Percentiles rank a stretch among this genome's conserved stretches.
phyloP scores from a whole-genome alignment of 306 rosid genomes.

The Gastrolobium villosum region DNA sequence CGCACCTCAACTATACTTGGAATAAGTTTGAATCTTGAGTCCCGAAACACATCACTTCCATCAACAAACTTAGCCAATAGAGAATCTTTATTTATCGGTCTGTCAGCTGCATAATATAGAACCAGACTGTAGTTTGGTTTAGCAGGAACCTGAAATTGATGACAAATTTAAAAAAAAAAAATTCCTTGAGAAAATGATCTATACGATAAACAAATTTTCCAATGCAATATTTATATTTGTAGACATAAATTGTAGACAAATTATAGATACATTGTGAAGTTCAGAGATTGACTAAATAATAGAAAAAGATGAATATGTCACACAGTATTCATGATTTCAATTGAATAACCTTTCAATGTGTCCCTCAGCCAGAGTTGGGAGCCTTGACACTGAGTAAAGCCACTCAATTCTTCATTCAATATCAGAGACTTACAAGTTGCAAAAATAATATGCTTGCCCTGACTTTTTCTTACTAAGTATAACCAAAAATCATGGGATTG shows the following conservation, averaged over 20 bases:
- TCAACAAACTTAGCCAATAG: constrained; percentile 83
- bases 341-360: not conserved
- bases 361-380: constrained; percentile 4
- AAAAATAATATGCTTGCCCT: not conserved
- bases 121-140: constrained; percentile 96
- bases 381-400: constrained; percentile 1
- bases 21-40: constrained; percentile 93
- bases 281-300: constrained; percentile 17
- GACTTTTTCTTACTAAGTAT: constrained; percentile 11
- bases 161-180: not conserved
- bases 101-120: constrained; percentile 85
- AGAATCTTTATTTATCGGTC: constrained; percentile 78
- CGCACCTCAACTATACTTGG: constrained; percentile 94
- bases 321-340: not conserved
- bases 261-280: not conserved
- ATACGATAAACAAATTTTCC: constrained; percentile 2
- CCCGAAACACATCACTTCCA: constrained; percentile 82
- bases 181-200: constrained; percentile 36
- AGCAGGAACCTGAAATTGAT: constrained; percentile 83
- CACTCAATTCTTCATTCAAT: constrained; percentile 22
- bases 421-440: not conserved
- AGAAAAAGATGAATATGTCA: not conserved
- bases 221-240: not conserved
- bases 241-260: not conserved
- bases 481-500: not conserved